Percentiles rank a stretch among this genome's conserved stretches.
These are phyloP conservation scores for Passalora sequoiae DNA, from an alignment of 2,329 filamentous ascomycete species.

Conservation along the genomic window DNA sequence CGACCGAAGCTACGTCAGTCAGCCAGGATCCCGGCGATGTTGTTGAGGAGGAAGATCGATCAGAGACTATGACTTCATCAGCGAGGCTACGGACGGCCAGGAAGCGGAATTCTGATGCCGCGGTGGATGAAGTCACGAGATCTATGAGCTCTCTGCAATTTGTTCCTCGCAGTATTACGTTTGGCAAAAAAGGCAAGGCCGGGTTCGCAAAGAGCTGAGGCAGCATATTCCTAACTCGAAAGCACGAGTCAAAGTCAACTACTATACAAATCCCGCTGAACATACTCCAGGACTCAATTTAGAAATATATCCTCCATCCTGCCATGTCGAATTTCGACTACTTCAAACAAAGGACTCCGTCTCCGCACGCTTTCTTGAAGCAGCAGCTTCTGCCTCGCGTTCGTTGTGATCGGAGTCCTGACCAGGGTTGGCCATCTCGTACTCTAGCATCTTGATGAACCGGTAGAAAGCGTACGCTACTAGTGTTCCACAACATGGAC, in stretches of 20 bases:
- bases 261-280: neutral
- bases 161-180: constrained; percentile 22
- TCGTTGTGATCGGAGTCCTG: constrained; percentile 8
- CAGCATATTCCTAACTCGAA: too few relatives aligned
- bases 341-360: neutral
- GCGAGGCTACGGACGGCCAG: neutral
- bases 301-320: too few relatives aligned
- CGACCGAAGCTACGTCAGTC: constrained; percentile 21
- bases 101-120: constrained; percentile 4
- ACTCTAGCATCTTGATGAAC: constrained; percentile 27
- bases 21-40: constrained; percentile 13
- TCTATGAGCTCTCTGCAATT: constrained; percentile 25
- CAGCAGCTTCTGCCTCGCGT: constrained; percentile 4
- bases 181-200: constrained; percentile 22
- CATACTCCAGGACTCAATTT: too few relatives aligned
- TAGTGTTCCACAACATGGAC: constrained; percentile 26
- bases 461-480: constrained; percentile 30
- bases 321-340: too few relatives aligned
- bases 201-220: constrained; percentile 24
- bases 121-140: constrained; percentile 16
- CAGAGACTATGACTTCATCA: neutral
- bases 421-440: constrained; percentile 28
- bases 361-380: constrained; percentile 6
- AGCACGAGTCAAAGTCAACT: too few relatives aligned
- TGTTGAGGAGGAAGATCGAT: neutral